Conservation (phyloP, 2,329 filamentous ascomycete genomes). For the Paracoccidioides brasiliensis region DNA sequence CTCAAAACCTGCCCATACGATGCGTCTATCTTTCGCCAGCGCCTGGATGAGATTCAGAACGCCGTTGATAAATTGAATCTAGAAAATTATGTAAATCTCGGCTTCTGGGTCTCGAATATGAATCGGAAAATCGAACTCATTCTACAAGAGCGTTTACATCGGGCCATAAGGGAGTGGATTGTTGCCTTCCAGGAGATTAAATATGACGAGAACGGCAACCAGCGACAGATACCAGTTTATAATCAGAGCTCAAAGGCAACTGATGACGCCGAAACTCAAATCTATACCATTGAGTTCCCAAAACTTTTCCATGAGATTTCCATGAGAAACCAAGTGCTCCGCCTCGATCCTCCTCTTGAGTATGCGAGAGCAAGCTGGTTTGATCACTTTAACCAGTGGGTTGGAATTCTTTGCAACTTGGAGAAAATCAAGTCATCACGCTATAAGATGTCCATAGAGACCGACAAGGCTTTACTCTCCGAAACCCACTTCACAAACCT, state of each 20-base stretch:
- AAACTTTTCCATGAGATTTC: constrained; percentile 75
- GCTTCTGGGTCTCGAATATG: constrained; percentile 76
- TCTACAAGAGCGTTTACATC: constrained; percentile 67
- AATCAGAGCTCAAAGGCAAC: constrained; percentile 10
- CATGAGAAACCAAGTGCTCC: constrained; percentile 97
- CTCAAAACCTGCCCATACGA: constrained; percentile 77
- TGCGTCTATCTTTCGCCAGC: constrained; percentile 61
- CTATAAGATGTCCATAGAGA: constrained; percentile 72
- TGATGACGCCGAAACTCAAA: constrained; percentile 17
- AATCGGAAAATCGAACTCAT: constrained; percentile 75
- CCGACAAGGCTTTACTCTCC: constrained; percentile 25
- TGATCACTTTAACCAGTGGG: constrained; percentile 81
- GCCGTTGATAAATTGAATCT: constrained; percentile 93
- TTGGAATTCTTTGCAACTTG: constrained; percentile 81
- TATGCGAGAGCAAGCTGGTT: constrained; percentile 91
- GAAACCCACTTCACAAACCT: constrained; percentile 64
- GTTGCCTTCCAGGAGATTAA: constrained; percentile 57
- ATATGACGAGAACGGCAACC: constrained; percentile 16
- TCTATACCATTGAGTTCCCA: constrained; percentile 30
- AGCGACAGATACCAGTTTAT: not conserved
- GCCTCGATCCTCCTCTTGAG: constrained; percentile 84
- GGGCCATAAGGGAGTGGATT: constrained; percentile 79
- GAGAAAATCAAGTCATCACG: constrained; percentile 89
- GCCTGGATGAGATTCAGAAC: constrained; percentile 74
- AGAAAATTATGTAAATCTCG: constrained; percentile 88